Evolutionary conservation across 2,329 filamentous ascomycete species (phyloP).

Genomic region (Taxawa tesnikishii): DNA sequence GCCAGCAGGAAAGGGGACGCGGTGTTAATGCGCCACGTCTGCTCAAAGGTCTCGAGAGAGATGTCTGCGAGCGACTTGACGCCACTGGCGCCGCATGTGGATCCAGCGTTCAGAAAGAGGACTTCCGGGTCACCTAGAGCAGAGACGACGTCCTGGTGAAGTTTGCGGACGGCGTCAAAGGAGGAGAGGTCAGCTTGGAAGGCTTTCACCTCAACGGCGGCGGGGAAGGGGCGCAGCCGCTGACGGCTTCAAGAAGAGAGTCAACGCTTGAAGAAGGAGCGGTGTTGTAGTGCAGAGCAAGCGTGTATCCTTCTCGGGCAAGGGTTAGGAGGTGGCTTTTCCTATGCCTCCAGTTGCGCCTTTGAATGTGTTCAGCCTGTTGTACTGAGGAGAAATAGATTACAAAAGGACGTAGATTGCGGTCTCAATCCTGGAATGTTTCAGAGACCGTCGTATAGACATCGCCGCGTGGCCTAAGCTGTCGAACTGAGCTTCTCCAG

Average conservation of each 20-base stretch:
- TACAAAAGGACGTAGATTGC: no score
- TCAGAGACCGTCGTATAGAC: no score
- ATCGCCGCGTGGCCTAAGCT: no score
- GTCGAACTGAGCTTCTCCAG: no score
- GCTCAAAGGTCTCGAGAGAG: constrained; percentile 23
- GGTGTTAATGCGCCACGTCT: constrained; percentile 25
- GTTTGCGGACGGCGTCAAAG: constrained; percentile 15
- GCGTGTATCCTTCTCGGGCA: constrained; percentile 27
- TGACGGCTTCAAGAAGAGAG: constrained; percentile 16
- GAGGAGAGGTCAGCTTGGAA: constrained; percentile 15
- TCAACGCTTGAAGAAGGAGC: constrained; percentile 20
- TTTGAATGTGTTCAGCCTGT: no score
- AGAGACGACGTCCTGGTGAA: constrained; percentile 21
- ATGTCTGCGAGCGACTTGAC: constrained; percentile 19
- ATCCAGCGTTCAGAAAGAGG: constrained; percentile 29
- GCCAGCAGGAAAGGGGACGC: constrained; percentile 23
- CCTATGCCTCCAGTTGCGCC: constrained; percentile 34
- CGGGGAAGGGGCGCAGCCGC: constrained; percentile 19
- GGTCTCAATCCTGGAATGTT: no score
- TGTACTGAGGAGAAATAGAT: no score
- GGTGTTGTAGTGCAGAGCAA: constrained; percentile 32
- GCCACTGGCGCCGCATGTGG: constrained; percentile 13
- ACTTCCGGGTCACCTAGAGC: constrained; percentile 23
- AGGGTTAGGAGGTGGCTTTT: constrained; percentile 26
- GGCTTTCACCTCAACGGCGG: constrained; percentile 23